Percentiles rank a stretch among this genome's conserved stretches.
Conservation (phyloP, 148 eudicot genomes). For the Tetragonia tetragonoides region DNA sequence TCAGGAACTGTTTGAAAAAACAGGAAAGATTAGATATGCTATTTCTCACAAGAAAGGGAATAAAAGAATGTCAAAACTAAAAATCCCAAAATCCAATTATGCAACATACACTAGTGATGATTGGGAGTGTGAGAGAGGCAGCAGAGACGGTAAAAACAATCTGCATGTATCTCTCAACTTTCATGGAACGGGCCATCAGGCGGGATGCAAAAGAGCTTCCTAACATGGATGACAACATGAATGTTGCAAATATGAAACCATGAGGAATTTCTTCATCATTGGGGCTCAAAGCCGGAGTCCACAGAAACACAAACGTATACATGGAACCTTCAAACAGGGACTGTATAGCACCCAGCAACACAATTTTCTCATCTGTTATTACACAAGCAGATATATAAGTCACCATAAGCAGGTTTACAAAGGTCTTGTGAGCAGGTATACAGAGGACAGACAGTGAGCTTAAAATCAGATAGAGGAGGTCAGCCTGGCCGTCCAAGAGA, state of each 20-base stretch:
- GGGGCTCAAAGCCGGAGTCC: conserved; percentile 99
- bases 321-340: conserved; percentile 98
- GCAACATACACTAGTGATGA: conserved; percentile 70
- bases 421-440: background rate
- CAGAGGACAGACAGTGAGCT: background rate
- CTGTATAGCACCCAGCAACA: conserved; percentile 96
- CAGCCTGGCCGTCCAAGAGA: background rate
- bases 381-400: conserved; percentile 16
- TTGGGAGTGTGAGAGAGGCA: conserved; percentile 83
- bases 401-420: background rate
- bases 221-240: conserved; percentile 96
- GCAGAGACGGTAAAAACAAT: conserved; percentile 82
- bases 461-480: background rate
- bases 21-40: conserved; percentile 14
- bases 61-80: too few relatives aligned
- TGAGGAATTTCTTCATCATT: conserved; percentile 97
- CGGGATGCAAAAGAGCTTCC: conserved; percentile 97
- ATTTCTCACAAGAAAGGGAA: background rate
- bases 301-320: conserved; percentile 96
- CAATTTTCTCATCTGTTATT: conserved; percentile 88
- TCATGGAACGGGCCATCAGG: conserved; percentile 64
- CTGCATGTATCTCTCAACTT: conserved; percentile 97
- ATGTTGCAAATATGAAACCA: conserved; percentile 94
- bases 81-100: background rate
- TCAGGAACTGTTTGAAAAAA: conserved; percentile 56